Conservation (phyloP, 305 asterid genomes). For the Solanum chacoense region DNA sequence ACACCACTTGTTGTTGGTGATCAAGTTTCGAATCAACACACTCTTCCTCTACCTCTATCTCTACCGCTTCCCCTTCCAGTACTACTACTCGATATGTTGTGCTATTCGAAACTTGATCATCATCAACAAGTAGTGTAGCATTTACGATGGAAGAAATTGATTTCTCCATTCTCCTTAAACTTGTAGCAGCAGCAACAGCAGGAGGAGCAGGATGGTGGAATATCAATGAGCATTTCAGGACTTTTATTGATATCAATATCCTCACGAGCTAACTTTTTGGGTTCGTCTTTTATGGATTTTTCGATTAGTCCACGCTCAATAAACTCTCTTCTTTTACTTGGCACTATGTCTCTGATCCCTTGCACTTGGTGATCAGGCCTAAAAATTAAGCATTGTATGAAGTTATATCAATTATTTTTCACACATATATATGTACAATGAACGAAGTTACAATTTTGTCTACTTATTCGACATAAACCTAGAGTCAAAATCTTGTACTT, state of each 20-base stretch:
- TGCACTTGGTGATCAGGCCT: constrained; percentile 10
- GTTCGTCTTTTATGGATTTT: neutral
- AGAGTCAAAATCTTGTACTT: neutral
- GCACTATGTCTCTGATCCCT: neutral
- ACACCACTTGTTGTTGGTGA: neutral
- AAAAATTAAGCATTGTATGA: neutral
- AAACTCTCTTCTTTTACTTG: neutral
- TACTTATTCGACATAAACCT: too few relatives aligned
- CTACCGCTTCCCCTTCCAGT: too few relatives aligned
- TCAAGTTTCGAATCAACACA: too few relatives aligned
- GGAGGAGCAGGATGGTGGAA: neutral
- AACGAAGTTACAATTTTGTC: too few relatives aligned
- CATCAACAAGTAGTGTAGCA: neutral
- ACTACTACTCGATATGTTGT: too few relatives aligned
- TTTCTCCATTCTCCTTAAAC: constrained; percentile 2
- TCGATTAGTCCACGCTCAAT: neutral
- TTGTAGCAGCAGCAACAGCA: neutral
- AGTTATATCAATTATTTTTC: neutral
- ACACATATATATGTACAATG: too few relatives aligned
- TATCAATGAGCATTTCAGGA: neutral
- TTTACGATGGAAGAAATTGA: neutral
- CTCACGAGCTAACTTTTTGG: neutral
- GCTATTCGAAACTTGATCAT: neutral
- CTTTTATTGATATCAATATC: neutral
- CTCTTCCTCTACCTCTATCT: too few relatives aligned